Conservation (phyloP, 169 alveolate genomes). For the Babesia gibsoni region DNA sequence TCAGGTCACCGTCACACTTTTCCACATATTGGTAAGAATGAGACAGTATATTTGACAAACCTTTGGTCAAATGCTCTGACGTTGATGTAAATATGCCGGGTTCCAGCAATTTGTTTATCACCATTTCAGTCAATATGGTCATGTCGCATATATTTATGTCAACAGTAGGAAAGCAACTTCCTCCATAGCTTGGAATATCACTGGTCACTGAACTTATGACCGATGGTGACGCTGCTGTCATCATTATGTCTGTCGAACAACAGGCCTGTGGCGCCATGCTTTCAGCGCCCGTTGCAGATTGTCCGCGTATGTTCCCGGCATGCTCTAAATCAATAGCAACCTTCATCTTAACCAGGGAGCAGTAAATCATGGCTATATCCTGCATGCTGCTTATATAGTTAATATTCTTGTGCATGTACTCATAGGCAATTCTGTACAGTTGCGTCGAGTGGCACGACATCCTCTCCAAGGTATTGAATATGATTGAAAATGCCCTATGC, state of each 20-base stretch:
- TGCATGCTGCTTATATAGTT: not conserved
- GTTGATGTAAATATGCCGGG: not conserved
- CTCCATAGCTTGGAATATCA: no score
- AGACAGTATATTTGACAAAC: constrained; percentile 1
- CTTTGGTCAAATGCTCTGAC: not conserved
- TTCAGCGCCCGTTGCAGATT: no score
- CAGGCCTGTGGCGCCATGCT: no score
- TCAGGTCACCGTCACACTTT: not conserved
- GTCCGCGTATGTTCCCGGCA: no score
- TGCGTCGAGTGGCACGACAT: constrained; percentile 25
- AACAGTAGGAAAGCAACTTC: no score
- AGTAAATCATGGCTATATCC: constrained; percentile 53
- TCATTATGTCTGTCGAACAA: no score
- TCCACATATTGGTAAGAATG: constrained; percentile 9
- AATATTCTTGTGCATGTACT: constrained; percentile 4
- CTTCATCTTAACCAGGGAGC: constrained; percentile 1
- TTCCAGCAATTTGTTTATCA: not conserved
- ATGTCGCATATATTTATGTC: not conserved
- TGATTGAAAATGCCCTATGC: constrained; percentile 41
- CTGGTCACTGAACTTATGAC: no score
- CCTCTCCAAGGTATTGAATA: constrained; percentile 36
- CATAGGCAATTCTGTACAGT: constrained; percentile 3
- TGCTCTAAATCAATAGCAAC: no score
- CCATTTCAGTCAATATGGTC: not conserved
- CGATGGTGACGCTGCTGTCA: no score